A percentile compares a stretch with the other conserved stretches of the same genome.
Evolutionary conservation across 257 asterid genomes (phyloP).

Genomic region (Haberlea rhodopensis): DNA sequence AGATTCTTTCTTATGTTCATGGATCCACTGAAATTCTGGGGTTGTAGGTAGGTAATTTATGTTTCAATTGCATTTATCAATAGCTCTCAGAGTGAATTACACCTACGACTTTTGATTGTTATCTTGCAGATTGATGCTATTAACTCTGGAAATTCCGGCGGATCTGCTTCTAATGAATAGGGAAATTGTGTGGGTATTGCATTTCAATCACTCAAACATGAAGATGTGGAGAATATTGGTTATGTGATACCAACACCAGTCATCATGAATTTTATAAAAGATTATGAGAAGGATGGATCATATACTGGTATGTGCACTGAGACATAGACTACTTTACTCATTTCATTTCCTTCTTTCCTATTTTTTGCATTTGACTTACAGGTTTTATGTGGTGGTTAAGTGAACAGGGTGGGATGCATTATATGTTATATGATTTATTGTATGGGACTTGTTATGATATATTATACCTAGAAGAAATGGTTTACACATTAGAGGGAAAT

Average conservation of each 20-base stretch:
- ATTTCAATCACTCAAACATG: conserved; percentile 94
- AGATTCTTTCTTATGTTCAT: conserved; percentile 85
- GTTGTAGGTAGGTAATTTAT: conserved; percentile 56
- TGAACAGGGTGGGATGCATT: conserved; percentile 6
- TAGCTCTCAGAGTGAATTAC: conserved; percentile 16
- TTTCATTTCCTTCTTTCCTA: conserved; percentile 6
- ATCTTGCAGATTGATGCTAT: conserved; percentile 84
- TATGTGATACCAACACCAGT: conserved; percentile 98
- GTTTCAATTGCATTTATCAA: conserved; percentile 7
- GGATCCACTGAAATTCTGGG: conserved; percentile 97
- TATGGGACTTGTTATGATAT: background rate
- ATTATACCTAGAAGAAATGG: background rate
- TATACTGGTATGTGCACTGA: conserved; percentile 61
- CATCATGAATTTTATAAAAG: conserved; percentile 83
- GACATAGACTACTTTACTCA: background rate
- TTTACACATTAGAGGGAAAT: conserved; percentile 12
- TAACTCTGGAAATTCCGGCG: conserved; percentile 97
- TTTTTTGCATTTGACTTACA: background rate
- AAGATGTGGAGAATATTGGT: conserved; percentile 92
- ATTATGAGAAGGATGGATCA: conserved; percentile 78
- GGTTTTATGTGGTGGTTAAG: background rate
- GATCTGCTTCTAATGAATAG: conserved; percentile 88
- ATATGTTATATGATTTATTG: background rate
- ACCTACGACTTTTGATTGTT: conserved; percentile 22
- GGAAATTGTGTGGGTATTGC: conserved; percentile 94